phyloP scores from a whole-genome alignment of 352 stramenopile genomes.

The Thalassiosira hispida region DNA sequence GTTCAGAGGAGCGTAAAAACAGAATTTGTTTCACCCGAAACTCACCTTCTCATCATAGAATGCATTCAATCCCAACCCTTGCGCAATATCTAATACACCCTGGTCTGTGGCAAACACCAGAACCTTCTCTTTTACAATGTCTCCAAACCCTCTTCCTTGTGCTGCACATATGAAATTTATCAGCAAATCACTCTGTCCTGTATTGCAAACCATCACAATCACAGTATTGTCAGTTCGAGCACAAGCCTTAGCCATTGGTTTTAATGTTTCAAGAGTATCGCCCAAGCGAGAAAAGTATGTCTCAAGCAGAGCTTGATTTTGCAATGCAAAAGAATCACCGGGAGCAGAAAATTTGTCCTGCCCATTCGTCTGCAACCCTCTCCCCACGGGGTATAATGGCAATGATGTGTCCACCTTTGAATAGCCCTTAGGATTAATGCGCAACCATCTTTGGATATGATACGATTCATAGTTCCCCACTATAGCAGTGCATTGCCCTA shows the following conservation, averaged over 20 bases:
- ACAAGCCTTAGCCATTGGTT: constrained; percentile 45
- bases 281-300: constrained; percentile 55
- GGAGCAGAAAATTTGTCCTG: constrained; percentile 47
- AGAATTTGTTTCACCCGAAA: not conserved
- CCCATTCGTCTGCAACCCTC: constrained; percentile 49
- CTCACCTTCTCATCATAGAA: constrained; percentile 62
- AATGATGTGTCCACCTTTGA: constrained; percentile 2
- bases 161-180: constrained; percentile 73
- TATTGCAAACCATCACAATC: constrained; percentile 70
- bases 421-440: constrained; percentile 22
- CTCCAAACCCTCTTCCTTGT: constrained; percentile 42
- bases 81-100: constrained; percentile 48
- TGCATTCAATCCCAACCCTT: constrained; percentile 44
- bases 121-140: constrained; percentile 48
- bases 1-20: not conserved
- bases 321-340: constrained; percentile 12
- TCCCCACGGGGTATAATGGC: constrained; percentile 35
- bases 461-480: constrained; percentile 75
- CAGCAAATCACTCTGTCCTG: constrained; percentile 57
- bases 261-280: constrained; percentile 25
- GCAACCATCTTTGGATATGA: constrained; percentile 71
- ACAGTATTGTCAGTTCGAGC: constrained; percentile 53
- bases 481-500: constrained; percentile 65
- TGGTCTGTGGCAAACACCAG: constrained; percentile 68
- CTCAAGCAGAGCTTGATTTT: constrained; percentile 40